Percentiles rank a stretch among this genome's conserved stretches.
These are phyloP conservation scores for Fraxinus cuspidata DNA, from an alignment of 257 asterid species.

Conservation along the genomic window DNA sequence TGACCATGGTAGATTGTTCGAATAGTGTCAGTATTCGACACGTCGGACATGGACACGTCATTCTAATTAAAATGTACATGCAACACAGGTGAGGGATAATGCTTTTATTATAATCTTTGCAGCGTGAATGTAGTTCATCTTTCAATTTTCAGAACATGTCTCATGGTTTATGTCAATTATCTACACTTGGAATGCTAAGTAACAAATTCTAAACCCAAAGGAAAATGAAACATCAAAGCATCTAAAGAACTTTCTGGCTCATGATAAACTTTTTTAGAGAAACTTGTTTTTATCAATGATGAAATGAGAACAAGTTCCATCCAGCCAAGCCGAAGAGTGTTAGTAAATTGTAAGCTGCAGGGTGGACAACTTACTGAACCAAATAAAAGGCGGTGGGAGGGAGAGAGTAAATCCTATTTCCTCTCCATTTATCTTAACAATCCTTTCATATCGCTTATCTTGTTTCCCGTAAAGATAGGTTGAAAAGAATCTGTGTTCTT, in stretches of 20 bases:
- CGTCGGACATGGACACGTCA: no score
- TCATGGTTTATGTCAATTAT: background rate
- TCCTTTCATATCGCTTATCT: no score
- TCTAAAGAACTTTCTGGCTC: background rate
- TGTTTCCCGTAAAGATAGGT: no score
- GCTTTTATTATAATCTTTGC: background rate
- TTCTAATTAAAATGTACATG: no score
- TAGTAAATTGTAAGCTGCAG: no score
- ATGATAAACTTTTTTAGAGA: background rate
- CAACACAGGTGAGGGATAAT: background rate
- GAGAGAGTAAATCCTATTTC: background rate
- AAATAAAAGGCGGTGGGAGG: background rate
- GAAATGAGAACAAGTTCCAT: background rate
- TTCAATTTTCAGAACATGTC: background rate
- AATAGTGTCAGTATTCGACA: no score
- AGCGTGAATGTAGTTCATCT: no score
- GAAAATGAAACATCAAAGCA: background rate
- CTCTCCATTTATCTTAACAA: no score
- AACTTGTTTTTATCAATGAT: background rate
- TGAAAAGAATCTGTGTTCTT: no score
- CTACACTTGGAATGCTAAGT: background rate
- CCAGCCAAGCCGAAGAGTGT: no score
- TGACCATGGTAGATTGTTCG: no score
- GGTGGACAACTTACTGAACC: background rate
- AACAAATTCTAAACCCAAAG: background rate